A percentile compares a stretch with the other conserved stretches of the same genome.
Evolutionary conservation across 1,139 yeast species (phyloP).

Genomic region (Kodamaea suecica): DNA sequence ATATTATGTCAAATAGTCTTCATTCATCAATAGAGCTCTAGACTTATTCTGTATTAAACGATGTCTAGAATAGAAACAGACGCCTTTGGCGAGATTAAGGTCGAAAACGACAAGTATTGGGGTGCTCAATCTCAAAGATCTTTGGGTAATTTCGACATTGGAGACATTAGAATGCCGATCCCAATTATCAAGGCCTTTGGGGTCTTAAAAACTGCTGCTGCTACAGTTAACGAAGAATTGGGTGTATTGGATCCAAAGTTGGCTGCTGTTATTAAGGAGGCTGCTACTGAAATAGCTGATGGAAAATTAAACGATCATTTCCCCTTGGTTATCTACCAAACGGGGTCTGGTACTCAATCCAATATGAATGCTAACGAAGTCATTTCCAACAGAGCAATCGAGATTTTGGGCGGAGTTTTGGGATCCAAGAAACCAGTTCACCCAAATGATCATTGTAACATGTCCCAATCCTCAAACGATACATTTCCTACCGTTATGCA

Average conservation of each 20-base stretch:
- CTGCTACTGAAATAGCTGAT: slow-evolving; percentile 20
- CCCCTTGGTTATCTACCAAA: slow-evolving; percentile 23
- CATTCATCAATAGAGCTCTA: too few relatives aligned
- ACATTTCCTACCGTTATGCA: slow-evolving; percentile 24
- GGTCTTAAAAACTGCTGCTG: slow-evolving; percentile 21
- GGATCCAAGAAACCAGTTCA: slow-evolving; percentile 23
- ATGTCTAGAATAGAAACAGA: slow-evolving; percentile 19
- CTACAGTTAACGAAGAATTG: slow-evolving; percentile 17
- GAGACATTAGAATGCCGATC: slow-evolving; percentile 19
- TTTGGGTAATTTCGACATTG: slow-evolving; percentile 21
- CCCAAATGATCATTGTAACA: slow-evolving; percentile 22
- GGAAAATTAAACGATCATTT: slow-evolving; percentile 20
- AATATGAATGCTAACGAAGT: slow-evolving; percentile 24
- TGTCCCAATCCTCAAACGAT: slow-evolving; percentile 22
- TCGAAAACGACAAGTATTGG: slow-evolving; percentile 19
- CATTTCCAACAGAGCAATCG: slow-evolving; percentile 22
- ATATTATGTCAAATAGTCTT: too few relatives aligned
- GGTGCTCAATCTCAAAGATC: slow-evolving; percentile 23
- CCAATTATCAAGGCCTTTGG: slow-evolving; percentile 21
- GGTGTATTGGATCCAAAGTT: slow-evolving; percentile 20
- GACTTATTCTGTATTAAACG: neutral
- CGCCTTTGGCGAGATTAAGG: slow-evolving; percentile 21
- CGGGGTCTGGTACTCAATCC: slow-evolving; percentile 23
- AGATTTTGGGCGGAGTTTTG: slow-evolving; percentile 19
- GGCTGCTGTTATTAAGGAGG: slow-evolving; percentile 18